These are phyloP conservation scores for Epichloe baconii DNA, from an alignment of 2,329 filamentous ascomycete genomes.

Conservation along the genomic window DNA sequence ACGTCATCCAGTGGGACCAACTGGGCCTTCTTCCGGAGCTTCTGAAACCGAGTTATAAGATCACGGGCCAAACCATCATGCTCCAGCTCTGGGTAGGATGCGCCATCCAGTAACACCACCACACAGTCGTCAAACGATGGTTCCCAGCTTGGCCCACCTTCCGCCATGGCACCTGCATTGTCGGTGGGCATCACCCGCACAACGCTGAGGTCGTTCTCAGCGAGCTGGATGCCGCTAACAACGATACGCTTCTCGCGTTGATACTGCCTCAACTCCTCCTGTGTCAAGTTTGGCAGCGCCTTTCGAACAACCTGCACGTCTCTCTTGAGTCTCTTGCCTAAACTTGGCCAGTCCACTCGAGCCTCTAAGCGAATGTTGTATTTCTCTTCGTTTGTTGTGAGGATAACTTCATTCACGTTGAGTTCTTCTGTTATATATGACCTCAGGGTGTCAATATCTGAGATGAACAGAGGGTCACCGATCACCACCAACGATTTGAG, in stretches of 20 bases:
- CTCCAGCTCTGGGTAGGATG: conserved; percentile 62
- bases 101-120: conserved; percentile 66
- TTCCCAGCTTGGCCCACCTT: conserved; percentile 10
- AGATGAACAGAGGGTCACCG: conserved; percentile 59
- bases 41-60: neutral
- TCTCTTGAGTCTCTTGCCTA: conserved; percentile 89
- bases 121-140: conserved; percentile 29
- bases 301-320: conserved; percentile 77
- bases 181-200: conserved; percentile 4
- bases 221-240: neutral
- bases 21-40: conserved; percentile 12
- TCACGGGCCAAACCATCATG: conserved; percentile 51
- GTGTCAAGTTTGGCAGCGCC: conserved; percentile 60
- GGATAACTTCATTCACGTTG: conserved; percentile 54
- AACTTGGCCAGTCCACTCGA: conserved; percentile 70
- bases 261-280: conserved; percentile 63
- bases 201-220: conserved; percentile 54
- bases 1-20: neutral
- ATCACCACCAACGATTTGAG: conserved; percentile 74
- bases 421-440: conserved; percentile 73
- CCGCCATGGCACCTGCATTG: neutral
- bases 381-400: conserved; percentile 68
- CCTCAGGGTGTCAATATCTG: conserved; percentile 48
- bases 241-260: conserved; percentile 52
- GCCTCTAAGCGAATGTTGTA: conserved; percentile 82